Conservation (phyloP, 2,329 filamentous ascomycete genomes). For the Colletotrichum eremochloae region DNA sequence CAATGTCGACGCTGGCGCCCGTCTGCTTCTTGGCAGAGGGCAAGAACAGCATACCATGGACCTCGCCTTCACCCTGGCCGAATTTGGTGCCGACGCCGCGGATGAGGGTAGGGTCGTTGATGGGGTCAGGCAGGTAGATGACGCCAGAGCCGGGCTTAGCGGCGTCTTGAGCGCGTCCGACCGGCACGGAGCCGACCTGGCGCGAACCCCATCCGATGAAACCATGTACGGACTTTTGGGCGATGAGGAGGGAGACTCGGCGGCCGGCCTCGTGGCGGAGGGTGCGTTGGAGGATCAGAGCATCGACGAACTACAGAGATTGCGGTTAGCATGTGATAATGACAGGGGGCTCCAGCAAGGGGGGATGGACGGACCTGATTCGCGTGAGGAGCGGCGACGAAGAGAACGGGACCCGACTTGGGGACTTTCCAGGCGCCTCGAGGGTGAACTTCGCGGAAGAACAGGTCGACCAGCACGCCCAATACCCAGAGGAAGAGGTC, state of each 20-base stretch:
- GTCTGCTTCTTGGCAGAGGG: slow-evolving; percentile 84
- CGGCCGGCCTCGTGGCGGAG: slow-evolving; percentile 88
- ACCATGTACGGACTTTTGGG: slow-evolving; percentile 93
- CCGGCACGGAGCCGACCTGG: slow-evolving; percentile 90
- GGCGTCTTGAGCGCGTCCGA: slow-evolving; percentile 90
- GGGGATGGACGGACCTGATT: slow-evolving; percentile 78
- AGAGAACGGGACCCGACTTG: slow-evolving; percentile 87
- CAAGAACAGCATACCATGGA: slow-evolving; percentile 87
- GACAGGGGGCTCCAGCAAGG: slow-evolving; percentile 28
- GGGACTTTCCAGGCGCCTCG: slow-evolving; percentile 96
- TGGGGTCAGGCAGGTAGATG: slow-evolving; percentile 90
- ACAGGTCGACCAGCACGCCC: slow-evolving; percentile 90
- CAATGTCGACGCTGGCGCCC: slow-evolving; percentile 86
- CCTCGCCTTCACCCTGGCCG: slow-evolving; percentile 75
- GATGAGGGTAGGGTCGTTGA: slow-evolving; percentile 85
- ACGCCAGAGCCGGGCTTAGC: slow-evolving; percentile 83
- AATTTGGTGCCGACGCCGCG: slow-evolving; percentile 87
- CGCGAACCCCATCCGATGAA: slow-evolving; percentile 92
- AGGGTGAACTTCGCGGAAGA: slow-evolving; percentile 98
- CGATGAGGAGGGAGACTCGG: slow-evolving; percentile 92
- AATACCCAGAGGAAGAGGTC: slow-evolving; percentile 83
- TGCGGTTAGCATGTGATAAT: slow-evolving; percentile 41
- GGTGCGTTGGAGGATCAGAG: slow-evolving; percentile 91
- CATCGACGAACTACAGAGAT: slow-evolving; percentile 85
- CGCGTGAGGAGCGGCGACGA: slow-evolving; percentile 96